phyloP scores from a whole-genome alignment of 495 filamentous ascomycete species.

The Penicillium macrosclerotiorum region DNA sequence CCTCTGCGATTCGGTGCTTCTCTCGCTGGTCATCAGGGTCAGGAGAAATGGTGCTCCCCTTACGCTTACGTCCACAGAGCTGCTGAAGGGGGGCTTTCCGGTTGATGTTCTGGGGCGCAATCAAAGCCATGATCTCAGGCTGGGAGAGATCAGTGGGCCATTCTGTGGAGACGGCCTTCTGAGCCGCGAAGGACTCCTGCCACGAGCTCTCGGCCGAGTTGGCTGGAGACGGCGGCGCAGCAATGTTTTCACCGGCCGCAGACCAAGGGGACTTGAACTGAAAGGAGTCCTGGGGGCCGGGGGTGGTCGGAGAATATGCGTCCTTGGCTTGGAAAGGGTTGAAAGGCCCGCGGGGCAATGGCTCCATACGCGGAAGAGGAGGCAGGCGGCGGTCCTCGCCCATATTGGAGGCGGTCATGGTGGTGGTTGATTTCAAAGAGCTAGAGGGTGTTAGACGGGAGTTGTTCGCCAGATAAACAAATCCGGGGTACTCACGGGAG shows the following conservation, averaged over 20 bases:
- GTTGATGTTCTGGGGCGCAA: conserved; percentile 42
- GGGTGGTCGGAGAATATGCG: conserved; percentile 34
- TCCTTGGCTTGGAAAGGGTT: conserved; percentile 36
- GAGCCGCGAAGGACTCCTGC: conserved; percentile 36
- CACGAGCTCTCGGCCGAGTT: conserved; percentile 45
- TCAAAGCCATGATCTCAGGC: conserved; percentile 36
- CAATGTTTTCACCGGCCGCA: conserved; percentile 29
- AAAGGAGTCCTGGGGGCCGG: conserved; percentile 37
- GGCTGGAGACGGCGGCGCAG: conserved; percentile 42
- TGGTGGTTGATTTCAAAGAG: conserved; percentile 20
- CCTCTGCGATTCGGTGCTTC: conserved; percentile 48
- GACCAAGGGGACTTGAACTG: conserved; percentile 40
- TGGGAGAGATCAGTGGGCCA: conserved; percentile 38
- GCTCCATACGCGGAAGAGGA: conserved; percentile 42
- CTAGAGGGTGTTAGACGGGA: background rate
- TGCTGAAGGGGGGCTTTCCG: conserved; percentile 47
- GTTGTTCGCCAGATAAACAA: background rate
- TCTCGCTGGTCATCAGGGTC: conserved; percentile 45
- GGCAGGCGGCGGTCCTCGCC: conserved; percentile 42
- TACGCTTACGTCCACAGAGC: conserved; percentile 46
- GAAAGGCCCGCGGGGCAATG: conserved; percentile 44
- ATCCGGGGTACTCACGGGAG: conserved; percentile 39
- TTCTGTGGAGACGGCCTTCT: conserved; percentile 28
- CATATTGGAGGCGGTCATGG: conserved; percentile 18
- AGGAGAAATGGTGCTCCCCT: conserved; percentile 34